Evolutionary conservation across 1,284 basidiomycete species (phyloP).

Genomic region (Fomitopsis palustris): DNA sequence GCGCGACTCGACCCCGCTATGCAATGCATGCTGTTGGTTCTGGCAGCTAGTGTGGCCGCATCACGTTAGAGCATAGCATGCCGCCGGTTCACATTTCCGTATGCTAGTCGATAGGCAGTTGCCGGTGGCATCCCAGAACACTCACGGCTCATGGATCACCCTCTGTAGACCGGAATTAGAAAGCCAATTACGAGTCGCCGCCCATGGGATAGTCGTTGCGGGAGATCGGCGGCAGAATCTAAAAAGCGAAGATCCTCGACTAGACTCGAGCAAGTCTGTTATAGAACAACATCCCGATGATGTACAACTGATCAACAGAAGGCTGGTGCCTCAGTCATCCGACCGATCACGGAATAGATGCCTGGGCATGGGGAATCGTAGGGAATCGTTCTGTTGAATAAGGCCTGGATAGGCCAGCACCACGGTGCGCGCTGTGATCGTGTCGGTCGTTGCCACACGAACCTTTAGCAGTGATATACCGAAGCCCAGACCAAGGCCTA

Average conservation of each 20-base stretch:
- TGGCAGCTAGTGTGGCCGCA: neutral
- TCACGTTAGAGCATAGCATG: neutral
- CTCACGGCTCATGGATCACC: neutral
- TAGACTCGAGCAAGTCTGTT: too few species aligned
- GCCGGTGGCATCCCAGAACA: neutral
- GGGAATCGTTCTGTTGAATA: too few species aligned
- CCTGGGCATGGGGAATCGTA: too few species aligned
- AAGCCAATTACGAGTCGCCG: neutral
- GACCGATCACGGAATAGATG: neutral
- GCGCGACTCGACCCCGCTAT: neutral
- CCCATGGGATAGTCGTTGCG: neutral
- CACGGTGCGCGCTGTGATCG: neutral
- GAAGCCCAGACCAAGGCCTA: neutral
- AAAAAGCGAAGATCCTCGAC: too few species aligned
- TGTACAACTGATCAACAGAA: neutral
- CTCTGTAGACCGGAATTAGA: neutral
- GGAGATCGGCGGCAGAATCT: too few species aligned
- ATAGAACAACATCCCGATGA: neutral
- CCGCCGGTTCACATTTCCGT: too few species aligned
- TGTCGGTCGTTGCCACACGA: neutral
- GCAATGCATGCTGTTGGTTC: neutral
- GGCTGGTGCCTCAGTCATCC: too few species aligned
- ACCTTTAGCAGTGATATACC: neutral
- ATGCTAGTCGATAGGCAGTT: too few species aligned
- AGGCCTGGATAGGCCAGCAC: neutral